Evolutionary conservation across 805 yeast genomes (phyloP).

Genomic region (Groenewaldozyma tartarivorans): DNA sequence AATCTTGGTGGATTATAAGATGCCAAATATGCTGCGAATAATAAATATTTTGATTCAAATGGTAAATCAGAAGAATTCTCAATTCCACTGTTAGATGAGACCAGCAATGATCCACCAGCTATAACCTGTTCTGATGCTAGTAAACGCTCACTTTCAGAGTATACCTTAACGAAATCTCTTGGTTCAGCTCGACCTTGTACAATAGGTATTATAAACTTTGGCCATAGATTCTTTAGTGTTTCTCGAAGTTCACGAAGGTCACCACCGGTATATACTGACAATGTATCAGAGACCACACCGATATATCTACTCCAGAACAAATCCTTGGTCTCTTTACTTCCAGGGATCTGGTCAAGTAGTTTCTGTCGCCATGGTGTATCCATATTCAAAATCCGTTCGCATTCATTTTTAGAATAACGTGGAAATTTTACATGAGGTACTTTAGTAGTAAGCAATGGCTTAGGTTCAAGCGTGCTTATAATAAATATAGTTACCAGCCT

Average conservation of each 20-base stretch:
- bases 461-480: constrained; percentile 37
- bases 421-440: constrained; percentile 38
- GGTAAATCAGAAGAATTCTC: constrained; percentile 31
- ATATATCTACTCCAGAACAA: constrained; percentile 35
- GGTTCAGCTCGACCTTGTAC: constrained; percentile 7
- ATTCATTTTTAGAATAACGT: constrained; percentile 33
- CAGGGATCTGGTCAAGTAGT: not conserved
- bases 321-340: not conserved
- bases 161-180: constrained; percentile 18
- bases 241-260: constrained; percentile 26
- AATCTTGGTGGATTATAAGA: constrained; percentile 62
- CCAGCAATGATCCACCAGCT: not conserved
- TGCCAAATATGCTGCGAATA: constrained; percentile 76
- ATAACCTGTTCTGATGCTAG: constrained; percentile 18
- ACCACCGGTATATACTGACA: constrained; percentile 38
- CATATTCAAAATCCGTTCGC: constrained; percentile 10
- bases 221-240: constrained; percentile 24
- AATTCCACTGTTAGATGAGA: not conserved
- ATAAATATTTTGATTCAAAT: constrained; percentile 52
- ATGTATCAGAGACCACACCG: constrained; percentile 35
- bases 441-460: constrained; percentile 29
- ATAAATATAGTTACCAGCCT: constrained; percentile 36
- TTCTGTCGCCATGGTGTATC: not conserved
- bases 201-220: constrained; percentile 22
- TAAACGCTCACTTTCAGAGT: constrained; percentile 16